These are phyloP conservation scores for Xylariaceae sp. DNA, from an alignment of 2,329 filamentous ascomycete genomes.

Conservation along the genomic window DNA sequence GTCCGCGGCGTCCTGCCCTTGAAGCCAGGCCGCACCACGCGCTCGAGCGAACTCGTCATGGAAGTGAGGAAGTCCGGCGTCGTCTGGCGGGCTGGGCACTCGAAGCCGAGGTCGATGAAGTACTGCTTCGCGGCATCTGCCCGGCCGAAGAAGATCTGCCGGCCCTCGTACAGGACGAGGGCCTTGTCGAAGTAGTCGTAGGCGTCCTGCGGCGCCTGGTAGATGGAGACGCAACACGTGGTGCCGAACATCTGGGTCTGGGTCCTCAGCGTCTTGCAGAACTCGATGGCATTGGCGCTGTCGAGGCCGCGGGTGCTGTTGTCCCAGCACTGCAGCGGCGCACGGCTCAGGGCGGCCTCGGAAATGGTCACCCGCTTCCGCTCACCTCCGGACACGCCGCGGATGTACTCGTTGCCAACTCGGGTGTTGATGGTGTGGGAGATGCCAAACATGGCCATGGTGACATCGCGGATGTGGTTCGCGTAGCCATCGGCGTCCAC, in stretches of 20 bases:
- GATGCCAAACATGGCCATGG: constrained; percentile 71
- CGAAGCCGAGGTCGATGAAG: constrained; percentile 60
- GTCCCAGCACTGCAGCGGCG: constrained; percentile 59
- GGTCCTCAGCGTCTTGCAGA: constrained; percentile 58
- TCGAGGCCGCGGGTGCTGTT: constrained; percentile 70
- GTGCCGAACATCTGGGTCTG: constrained; percentile 59
- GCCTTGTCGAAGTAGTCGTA: constrained; percentile 60
- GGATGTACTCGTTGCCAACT: constrained; percentile 68
- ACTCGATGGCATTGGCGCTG: constrained; percentile 68
- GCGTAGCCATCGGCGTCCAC: constrained; percentile 47
- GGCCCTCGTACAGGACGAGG: constrained; percentile 50
- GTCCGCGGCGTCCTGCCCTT: constrained; percentile 50
- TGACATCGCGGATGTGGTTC: constrained; percentile 59
- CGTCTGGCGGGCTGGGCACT: constrained; percentile 58
- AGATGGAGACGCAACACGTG: constrained; percentile 65
- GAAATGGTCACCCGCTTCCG: constrained; percentile 59
- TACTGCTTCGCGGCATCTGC: constrained; percentile 54
- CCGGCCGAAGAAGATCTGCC: constrained; percentile 57
- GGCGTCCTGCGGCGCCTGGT: constrained; percentile 57
- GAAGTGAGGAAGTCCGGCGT: constrained; percentile 67
- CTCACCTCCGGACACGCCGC: constrained; percentile 69
- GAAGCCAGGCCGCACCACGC: constrained; percentile 47
- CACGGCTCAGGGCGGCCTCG: constrained; percentile 51
- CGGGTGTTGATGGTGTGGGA: constrained; percentile 64
- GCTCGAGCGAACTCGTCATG: constrained; percentile 54